Base-by-base conservation (phyloP, 2,329 filamentous ascomycete species). In the Lasiodiplodia gonubiensis region DNA sequence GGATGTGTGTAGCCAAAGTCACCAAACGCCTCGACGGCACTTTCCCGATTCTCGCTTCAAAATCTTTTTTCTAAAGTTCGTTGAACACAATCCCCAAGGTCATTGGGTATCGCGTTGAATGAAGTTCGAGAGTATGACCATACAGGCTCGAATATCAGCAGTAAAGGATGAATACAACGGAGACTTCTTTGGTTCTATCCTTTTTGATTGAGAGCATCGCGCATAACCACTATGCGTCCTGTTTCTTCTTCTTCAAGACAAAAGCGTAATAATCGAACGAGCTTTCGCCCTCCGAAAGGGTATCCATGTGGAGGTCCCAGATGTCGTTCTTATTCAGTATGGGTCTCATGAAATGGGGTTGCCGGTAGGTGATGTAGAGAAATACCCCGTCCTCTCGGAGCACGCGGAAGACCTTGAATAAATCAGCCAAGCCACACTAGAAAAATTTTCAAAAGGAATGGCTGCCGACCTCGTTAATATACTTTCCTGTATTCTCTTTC, bases 361-460 rank as follows among this genome's bases (percentile, higher is more conserved):
- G 75, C 2, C 75, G 65, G 55, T 74, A 78, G 0, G 72, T 77
- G 57, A 88, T 78, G 70, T 83, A 86, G 1, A 87, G 74, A 70
- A 86, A 86, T 3, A 78, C 70, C 3, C 83, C 84, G 33, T 80
- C 78, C 27, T 81, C 74, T 69, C 83, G 84, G 27, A 87, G 74
- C 0, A 85, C 80, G 48, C 85, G 77, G 59, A 77, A 75, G 49
- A 84, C 81, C 81, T 84, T 46, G 6, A 10, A 12, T 16, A 12
- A 23, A 30, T 55, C 55, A 33, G 30, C 54, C 46, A 68, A 68
- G 52, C 30, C 14, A 42, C 4, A n/a, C 6, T 8, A n/a, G 5
- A 6, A 16, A 25, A 6, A 27, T 8, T 27, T 33, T 2, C 11
- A 25, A 18, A 8, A 14, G 10, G n/a, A n/a, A n/a, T n/a, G n/a